Evolutionary conservation across 2,329 filamentous ascomycete genomes (phyloP), one percentile per base, ranked within the genome.

Genomic region (Xylariaceae sp.): DNA sequence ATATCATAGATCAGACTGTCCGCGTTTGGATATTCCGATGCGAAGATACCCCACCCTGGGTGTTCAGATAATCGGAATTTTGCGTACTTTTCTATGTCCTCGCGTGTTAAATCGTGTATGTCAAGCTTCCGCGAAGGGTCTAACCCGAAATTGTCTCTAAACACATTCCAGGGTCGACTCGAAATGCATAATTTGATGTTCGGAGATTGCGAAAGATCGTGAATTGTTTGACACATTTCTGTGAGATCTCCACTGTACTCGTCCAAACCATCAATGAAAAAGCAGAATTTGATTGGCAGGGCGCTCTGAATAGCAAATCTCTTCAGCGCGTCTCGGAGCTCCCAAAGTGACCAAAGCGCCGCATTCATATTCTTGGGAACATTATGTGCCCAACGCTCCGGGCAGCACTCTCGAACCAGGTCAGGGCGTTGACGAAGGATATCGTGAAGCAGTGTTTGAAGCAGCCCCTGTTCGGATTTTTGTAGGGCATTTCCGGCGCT

Each of bases 191-290:
- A 47, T 10, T 55, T 55, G 18, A 55, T 65, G 60, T 31, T 65
- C 16, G 31, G 64, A 63, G 47, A 65, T 51, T 18, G 46, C 36
- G 36, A 50, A 31, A 48, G 47, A 31, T 17, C 51, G 11, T 31
- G 50, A 12, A 51, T 47, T 38, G 39, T 58, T 42, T 46, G 59
- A 46, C 13, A 66, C 19, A 59, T 54, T 9, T 65, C 57, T 3
- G 54, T 16, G 42, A 63, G 60, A 31, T 64, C 59, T 0, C 63
- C 64, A 7, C 59, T 48, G 41, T 61, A 68, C 48, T 70, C 66
- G 45, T 69, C 67, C 6, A 70, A 51, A 61, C 53, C 68, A 33
- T 71, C 68, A n/a, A 71, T 62, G 34, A 71, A 70, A 31, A 70
- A 59, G 43, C 66, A 71, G 11, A 66, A 40, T 33, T 53, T 53